These are phyloP conservation scores for Urtica urens DNA, from an alignment of 306 rosid genomes.

Conservation along the genomic window DNA sequence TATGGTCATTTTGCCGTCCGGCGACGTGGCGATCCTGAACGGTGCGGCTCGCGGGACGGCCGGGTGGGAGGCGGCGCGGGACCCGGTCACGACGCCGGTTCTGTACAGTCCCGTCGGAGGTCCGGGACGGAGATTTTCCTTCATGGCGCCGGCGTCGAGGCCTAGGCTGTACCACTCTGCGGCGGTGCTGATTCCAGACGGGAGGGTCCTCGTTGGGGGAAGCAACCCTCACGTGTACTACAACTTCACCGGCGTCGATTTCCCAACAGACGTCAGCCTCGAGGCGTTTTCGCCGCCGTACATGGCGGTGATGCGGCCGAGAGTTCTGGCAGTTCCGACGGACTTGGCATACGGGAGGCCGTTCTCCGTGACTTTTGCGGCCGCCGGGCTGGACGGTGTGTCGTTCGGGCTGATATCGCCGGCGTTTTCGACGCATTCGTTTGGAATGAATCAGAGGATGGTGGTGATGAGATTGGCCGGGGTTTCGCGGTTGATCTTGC, in stretches of 20 bases:
- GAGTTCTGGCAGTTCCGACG: conserved; percentile 8
- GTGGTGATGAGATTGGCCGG: conserved; percentile 34
- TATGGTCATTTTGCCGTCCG: conserved; percentile 57
- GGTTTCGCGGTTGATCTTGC: conserved; percentile 4
- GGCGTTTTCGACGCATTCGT: conserved; percentile 59
- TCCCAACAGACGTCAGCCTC: conserved; percentile 60
- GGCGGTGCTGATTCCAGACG: conserved; percentile 40
- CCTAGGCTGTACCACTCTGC: conserved; percentile 66
- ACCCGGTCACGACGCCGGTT: conserved; percentile 37
- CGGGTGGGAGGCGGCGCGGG: conserved; percentile 50
- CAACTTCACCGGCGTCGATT: conserved; percentile 47
- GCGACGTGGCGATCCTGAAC: conserved; percentile 47
- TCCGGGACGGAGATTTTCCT: conserved; percentile 2
- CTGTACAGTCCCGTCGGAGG: conserved; percentile 22
- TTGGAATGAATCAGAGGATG: conserved; percentile 67
- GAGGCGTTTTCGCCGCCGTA: conserved; percentile 72
- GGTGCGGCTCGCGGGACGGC: conserved; percentile 53
- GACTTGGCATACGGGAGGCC: conserved; percentile 22
- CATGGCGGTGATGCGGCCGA: conserved; percentile 31
- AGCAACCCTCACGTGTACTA: conserved; percentile 59
- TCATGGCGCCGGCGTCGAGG: conserved; percentile 32
- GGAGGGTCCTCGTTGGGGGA: conserved; percentile 58
- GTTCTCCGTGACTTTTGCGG: conserved; percentile 27
- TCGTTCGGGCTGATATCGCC: conserved; percentile 56
- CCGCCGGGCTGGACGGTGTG: conserved; percentile 16